Conservation (phyloP, 352 stramenopile genomes). For the Globisporangium uncinulatum region DNA sequence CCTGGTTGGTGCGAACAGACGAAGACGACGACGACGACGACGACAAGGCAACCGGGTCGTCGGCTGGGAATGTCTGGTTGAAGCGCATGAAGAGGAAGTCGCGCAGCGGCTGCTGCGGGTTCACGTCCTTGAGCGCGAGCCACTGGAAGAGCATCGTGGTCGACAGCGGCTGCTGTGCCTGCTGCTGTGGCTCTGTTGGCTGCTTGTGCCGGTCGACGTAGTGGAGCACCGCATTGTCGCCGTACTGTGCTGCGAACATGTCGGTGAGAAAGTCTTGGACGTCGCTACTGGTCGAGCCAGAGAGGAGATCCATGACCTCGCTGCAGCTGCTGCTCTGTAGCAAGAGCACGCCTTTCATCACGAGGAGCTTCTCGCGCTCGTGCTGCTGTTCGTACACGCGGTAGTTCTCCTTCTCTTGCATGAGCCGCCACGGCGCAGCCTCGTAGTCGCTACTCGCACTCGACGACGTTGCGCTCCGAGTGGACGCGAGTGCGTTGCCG, state of each 20-base stretch:
- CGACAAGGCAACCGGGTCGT: conserved; percentile 23
- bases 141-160: conserved; percentile 52
- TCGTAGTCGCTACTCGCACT: conserved; percentile 6
- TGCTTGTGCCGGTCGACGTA: conserved; percentile 33
- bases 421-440: conserved; percentile 15
- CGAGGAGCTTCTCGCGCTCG: conserved; percentile 37
- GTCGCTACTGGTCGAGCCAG: conserved; percentile 31
- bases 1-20: background rate
- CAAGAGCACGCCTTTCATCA: conserved; percentile 67
- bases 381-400: conserved; percentile 67
- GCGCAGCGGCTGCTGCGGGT: conserved; percentile 41
- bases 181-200: conserved; percentile 10
- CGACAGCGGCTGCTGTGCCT: conserved; percentile 2
- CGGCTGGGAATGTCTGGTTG: conserved; percentile 45
- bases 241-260: conserved; percentile 47
- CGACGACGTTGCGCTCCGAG: conserved; percentile 19
- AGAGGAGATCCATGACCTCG: conserved; percentile 63
- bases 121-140: conserved; percentile 62
- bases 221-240: conserved; percentile 49
- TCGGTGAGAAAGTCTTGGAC: conserved; percentile 50
- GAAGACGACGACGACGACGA: too few species aligned
- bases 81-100: conserved; percentile 84
- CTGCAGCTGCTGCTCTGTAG: conserved; percentile 64
- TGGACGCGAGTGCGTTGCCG: conserved; percentile 15
- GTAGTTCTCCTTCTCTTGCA: conserved; percentile 78